Percentiles rank a stretch among this genome's conserved stretches.
phyloP scores from a whole-genome alignment of 345 rosid genomes.

The Nasturtium officinale region DNA sequence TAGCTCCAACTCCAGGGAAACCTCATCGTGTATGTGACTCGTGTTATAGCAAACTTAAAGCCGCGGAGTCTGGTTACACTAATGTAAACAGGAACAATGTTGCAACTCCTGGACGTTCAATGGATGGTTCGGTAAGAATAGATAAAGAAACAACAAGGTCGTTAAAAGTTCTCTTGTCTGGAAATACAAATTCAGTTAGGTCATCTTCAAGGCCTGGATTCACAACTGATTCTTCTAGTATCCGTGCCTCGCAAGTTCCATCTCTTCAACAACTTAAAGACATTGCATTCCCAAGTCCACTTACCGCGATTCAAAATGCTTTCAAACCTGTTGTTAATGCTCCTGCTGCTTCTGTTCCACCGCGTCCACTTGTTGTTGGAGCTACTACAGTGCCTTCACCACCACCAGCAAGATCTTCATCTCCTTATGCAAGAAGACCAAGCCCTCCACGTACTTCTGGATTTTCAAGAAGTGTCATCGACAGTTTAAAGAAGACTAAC shows the following conservation, averaged over 20 bases:
- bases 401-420: constrained; percentile 42
- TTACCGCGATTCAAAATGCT: constrained; percentile 64
- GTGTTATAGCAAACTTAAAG: constrained; percentile 81
- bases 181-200: constrained; percentile 59
- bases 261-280: constrained; percentile 69
- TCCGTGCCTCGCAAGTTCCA: constrained; percentile 80
- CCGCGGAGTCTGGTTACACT: constrained; percentile 63
- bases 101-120: constrained; percentile 49
- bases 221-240: constrained; percentile 50
- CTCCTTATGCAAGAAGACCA: constrained; percentile 60
- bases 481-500: constrained; percentile 87
- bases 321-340: constrained; percentile 51
- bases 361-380: constrained; percentile 28
- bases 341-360: constrained; percentile 7
- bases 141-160: constrained; percentile 51
- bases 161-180: constrained; percentile 61
- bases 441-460: constrained; percentile 75
- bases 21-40: constrained; percentile 96
- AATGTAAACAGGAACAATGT: constrained; percentile 46
- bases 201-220: constrained; percentile 58
- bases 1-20: constrained; percentile 98
- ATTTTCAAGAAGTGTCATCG: constrained; percentile 75
- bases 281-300: constrained; percentile 69
- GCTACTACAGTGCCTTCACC: constrained; percentile 25
- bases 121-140: constrained; percentile 60